Conservation (phyloP, 768 basidiomycete species). For the Cyclocybe aegerita region DNA sequence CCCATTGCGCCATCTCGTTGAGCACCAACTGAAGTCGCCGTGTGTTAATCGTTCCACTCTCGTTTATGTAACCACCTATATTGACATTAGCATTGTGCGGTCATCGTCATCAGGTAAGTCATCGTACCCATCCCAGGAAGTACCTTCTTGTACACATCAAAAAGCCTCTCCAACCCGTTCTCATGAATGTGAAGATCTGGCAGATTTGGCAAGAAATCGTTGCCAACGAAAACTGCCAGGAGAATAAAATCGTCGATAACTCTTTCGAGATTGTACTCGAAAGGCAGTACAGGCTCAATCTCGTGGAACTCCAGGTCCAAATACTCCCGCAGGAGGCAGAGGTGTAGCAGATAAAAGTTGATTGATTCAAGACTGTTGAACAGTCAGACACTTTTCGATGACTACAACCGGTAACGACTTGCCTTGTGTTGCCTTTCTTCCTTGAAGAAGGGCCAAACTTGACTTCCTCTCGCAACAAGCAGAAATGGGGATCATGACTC, state of each 20-base stretch:
- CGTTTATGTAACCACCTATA: constrained; percentile 90
- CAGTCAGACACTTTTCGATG: constrained; percentile 21
- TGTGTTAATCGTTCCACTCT: constrained; percentile 79
- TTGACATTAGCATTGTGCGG: not conserved
- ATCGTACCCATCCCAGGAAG: constrained; percentile 69
- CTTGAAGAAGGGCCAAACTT: constrained; percentile 85
- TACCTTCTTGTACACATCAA: constrained; percentile 93
- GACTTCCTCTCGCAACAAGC: constrained; percentile 95
- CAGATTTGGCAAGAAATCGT: constrained; percentile 95
- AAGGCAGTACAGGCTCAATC: constrained; percentile 64
- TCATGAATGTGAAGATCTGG: constrained; percentile 98
- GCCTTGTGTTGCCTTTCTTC: constrained; percentile 67
- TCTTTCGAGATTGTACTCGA: constrained; percentile 87
- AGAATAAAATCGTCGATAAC: constrained; percentile 98
- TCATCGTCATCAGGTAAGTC: not conserved
- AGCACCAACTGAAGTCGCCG: constrained; percentile 82
- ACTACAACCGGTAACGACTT: not conserved
- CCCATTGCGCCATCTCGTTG: constrained; percentile 86
- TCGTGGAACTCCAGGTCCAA: constrained; percentile 92
- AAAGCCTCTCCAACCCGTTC: constrained; percentile 90
- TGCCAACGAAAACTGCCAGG: constrained; percentile 95
- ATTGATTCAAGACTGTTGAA: constrained; percentile 60
- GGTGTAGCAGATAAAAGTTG: constrained; percentile 93
- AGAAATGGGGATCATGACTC: constrained; percentile 99
- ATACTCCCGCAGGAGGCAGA: constrained; percentile 95